Conservation (phyloP, 768 basidiomycete genomes). For the Chiua virens region DNA sequence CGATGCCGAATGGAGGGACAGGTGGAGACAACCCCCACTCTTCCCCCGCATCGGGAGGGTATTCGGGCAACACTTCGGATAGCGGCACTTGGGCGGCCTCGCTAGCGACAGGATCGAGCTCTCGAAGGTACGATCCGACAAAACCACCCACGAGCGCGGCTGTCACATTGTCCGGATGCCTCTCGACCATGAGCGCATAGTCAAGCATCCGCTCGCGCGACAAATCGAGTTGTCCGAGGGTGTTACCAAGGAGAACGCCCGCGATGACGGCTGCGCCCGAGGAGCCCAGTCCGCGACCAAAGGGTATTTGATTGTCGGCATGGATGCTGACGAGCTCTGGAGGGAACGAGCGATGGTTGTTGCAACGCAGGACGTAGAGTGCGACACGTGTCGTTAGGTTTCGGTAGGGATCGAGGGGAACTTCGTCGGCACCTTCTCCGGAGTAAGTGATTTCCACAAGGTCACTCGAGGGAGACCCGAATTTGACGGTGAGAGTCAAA, state of each 20-base stretch:
- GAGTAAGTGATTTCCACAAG: conserved; percentile 72
- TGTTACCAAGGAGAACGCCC: conserved; percentile 86
- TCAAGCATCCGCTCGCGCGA: conserved; percentile 77
- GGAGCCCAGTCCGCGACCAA: conserved; percentile 95
- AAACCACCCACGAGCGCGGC: conserved; percentile 97
- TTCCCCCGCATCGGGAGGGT: conserved; percentile 88
- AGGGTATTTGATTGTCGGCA: conserved; percentile 91
- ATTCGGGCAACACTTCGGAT: conserved; percentile 95
- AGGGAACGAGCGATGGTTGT: conserved; percentile 73
- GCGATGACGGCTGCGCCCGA: conserved; percentile 99
- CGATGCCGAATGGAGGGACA: conserved; percentile 84
- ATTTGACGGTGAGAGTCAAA: conserved; percentile 69
- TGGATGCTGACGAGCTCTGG: conserved; percentile 65
- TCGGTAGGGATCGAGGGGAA: conserved; percentile 93
- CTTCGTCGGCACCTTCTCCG: conserved; percentile 88
- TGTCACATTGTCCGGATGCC: conserved; percentile 98
- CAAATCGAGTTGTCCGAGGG: conserved; percentile 74
- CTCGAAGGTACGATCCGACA: conserved; percentile 92
- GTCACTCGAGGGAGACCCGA: conserved; percentile 37
- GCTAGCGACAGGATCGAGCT: conserved; percentile 78
- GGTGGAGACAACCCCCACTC: conserved; percentile 92
- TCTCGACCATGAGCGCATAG: conserved; percentile 98
- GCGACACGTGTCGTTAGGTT: conserved; percentile 97
- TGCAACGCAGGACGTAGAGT: conserved; percentile 95
- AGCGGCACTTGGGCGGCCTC: conserved; percentile 89